Percentiles rank a stretch among this genome's conserved stretches.
Conservation (phyloP, 2,329 filamentous ascomycete species). For the Ophiostoma perfectum region DNA sequence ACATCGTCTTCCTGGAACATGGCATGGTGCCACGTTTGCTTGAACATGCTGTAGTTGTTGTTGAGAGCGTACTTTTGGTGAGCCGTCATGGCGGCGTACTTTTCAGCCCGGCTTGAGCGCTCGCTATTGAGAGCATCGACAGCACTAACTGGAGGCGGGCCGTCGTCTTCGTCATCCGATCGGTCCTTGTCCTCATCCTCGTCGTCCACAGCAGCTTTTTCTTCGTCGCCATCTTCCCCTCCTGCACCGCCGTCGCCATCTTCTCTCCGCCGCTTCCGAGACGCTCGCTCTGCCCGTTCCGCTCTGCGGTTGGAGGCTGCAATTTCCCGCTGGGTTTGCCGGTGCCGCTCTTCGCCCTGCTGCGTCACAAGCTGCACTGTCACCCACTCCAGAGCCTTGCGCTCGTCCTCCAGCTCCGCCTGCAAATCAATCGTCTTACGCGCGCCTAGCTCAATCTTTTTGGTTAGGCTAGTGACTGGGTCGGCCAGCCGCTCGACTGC, state of each 20-base stretch:
- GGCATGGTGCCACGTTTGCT: conserved; percentile 52
- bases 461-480: conserved; percentile 41
- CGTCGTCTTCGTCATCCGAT: conserved; percentile 28
- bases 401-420: conserved; percentile 47
- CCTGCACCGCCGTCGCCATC: not conserved
- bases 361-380: conserved; percentile 31
- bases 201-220: conserved; percentile 24
- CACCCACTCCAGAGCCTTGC: conserved; percentile 35
- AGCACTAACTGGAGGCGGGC: conserved; percentile 29
- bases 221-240: not conserved
- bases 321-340: conserved; percentile 4
- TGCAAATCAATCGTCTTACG: conserved; percentile 47
- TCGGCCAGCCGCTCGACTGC: conserved; percentile 36
- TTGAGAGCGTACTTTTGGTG: conserved; percentile 49
- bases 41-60: conserved; percentile 57
- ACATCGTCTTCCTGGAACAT: conserved; percentile 45
- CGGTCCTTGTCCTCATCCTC: conserved; percentile 28
- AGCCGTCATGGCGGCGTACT: conserved; percentile 40
- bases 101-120: conserved; percentile 36
- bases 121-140: conserved; percentile 35
- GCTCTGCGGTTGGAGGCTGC: conserved; percentile 19
- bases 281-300: conserved; percentile 19
- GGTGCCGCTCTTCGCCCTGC: conserved; percentile 26
- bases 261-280: conserved; percentile 22
- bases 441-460: conserved; percentile 42